Evolutionary conservation across 2,329 filamentous ascomycete species (phyloP), one percentile per base, ranked within the genome.

Genomic region (Fusarium sp.): DNA sequence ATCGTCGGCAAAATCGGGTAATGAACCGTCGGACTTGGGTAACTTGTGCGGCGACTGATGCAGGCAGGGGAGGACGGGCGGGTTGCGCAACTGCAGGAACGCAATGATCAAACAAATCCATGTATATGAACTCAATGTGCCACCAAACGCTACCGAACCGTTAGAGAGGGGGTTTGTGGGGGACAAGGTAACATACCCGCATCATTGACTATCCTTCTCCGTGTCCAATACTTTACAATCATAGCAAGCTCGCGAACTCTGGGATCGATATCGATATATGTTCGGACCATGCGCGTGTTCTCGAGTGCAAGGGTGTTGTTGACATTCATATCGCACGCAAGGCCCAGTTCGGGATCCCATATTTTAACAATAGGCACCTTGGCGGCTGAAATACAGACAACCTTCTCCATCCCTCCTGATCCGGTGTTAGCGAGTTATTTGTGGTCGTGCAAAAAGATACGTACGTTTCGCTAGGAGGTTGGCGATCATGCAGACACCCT

Each of bases 21-120:
- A 83, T 4, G 88, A 82, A 12, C 91, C 92, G 64, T 92, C 88
- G 37, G 87, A 81, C 20, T 86, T 84, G 11, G 86, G 81, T 23
- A 77, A 61, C 54, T 81, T 82, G 53, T 80, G 78, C 6, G 81
- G 81, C 49, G 87, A 82, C 75, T 94, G 90, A 77, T 98, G 96
- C 34, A 99, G 84, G 16, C 92, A 89, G 6, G 96, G 96, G 23
- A 99, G 81, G 56, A 99, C 88, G 0, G 95, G 92, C 16, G 93
- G 92, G 62, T 91, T 86, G 73, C 94, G 89, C 52, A 93, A 91
- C 80, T 99, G 96, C 28, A 99, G 86, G 76, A 98, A 99, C 72
- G 94, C 97, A 77, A 99, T 91, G 71, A 98, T 97, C 85, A 99
- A 89, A 80, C 96, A 99, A 77, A 98, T 98, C 96, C 96, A 99